Base-by-base conservation (phyloP, 345 rosid species). In the Ailanthus altissimus region DNA sequence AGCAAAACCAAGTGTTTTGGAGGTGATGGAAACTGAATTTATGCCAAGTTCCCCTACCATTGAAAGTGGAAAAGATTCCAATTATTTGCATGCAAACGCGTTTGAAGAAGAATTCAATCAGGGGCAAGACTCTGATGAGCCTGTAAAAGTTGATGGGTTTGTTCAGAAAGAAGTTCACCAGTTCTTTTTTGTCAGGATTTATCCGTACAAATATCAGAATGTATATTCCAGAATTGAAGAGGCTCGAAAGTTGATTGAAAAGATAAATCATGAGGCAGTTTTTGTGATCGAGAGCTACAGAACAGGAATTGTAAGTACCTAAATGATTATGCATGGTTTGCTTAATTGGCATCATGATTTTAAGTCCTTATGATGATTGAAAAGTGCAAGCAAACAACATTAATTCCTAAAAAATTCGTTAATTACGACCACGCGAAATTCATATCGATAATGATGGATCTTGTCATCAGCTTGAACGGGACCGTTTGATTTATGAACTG, bases 61-160 rank as follows among this genome's bases (percentile, higher is more conserved):
- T 9, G 42, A 8, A 65, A 40, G 6, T 65, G 69, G 40, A 40
- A 6, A 20, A 1, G 69, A 40, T 12, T 8, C 50, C 25, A 63
- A 2, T 63, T 63, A 9, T n/a, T 63, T 36, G 11, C 46, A 63
- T 38, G 46, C 36, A 3, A 38, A 36, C 16, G 67, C 5, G 10
- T 0, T 65, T 38, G 21, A 23, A 57, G 32, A 25, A 6, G 21
- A 36, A 23, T 15, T 23, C 23, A 38, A 16, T 18, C 23, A 62
- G 67, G 43, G 62, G 49, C 23, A 26, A 28, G 32, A 26, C 32
- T n/a, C 46, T 45, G 54, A 77, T 69, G 67, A 77, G 7, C 47
- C 26, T 47, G 25, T 18, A 62, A 70, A 61, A 4, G 65, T 60
- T 5, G 16, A 26, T 38, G 49, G 68, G 0, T 20, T 13, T 18